Evolutionary conservation across 2,329 filamentous ascomycete species (phyloP).

Genomic region (Didymella glomerata): DNA sequence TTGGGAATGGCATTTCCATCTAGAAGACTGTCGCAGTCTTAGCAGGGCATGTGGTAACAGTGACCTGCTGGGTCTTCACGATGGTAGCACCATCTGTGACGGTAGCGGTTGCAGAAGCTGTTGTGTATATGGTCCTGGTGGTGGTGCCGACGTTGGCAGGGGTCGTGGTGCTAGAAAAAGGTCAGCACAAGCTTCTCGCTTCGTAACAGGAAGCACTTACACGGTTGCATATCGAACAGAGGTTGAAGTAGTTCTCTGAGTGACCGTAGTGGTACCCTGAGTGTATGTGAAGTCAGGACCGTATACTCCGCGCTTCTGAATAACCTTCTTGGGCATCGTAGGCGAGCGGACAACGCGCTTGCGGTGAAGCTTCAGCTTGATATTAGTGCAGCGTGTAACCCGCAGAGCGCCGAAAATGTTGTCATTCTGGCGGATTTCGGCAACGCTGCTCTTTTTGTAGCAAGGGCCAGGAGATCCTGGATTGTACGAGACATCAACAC

Average conservation of each 20-base stretch:
- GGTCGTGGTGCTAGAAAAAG: conserved; percentile 4
- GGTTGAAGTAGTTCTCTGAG: conserved; percentile 9
- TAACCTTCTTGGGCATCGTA: background rate
- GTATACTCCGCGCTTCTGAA: conserved; percentile 12
- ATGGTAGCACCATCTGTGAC: background rate
- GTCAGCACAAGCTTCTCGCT: background rate
- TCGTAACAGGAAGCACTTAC: conserved; percentile 4
- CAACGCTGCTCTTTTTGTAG: conserved; percentile 36
- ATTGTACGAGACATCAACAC: conserved; percentile 33
- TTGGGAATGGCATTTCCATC: background rate
- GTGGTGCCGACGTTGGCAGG: conserved; percentile 10
- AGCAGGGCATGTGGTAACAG: conserved; percentile 17
- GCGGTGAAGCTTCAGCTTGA: conserved; percentile 16
- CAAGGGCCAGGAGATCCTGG: conserved; percentile 30
- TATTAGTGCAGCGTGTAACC: conserved; percentile 7
- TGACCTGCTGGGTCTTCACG: conserved; percentile 1
- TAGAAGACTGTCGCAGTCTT: background rate
- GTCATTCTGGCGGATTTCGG: conserved; percentile 13
- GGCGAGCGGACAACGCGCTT: conserved; percentile 10
- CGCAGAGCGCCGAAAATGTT: conserved; percentile 35
- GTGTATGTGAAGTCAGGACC: conserved; percentile 21
- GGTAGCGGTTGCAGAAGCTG: conserved; percentile 6
- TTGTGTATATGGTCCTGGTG: conserved; percentile 13
- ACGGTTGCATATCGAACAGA: conserved; percentile 2
- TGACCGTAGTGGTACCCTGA: conserved; percentile 6